Evolutionary conservation across 2,329 filamentous ascomycete species (phyloP).

Genomic region (Ilyonectria sp.): DNA sequence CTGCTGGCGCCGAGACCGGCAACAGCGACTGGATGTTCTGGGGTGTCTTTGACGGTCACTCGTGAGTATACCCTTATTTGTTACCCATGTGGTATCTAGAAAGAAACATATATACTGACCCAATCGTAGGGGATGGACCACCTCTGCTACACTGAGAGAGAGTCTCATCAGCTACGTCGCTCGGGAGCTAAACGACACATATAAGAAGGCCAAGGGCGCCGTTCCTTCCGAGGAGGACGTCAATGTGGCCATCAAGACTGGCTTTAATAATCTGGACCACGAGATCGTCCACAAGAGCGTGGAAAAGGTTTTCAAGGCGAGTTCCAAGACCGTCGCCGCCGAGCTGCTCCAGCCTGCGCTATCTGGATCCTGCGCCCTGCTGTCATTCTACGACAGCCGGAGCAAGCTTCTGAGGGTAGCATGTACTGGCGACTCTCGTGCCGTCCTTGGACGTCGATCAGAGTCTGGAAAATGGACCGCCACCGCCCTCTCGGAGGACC

Average conservation of each 20-base stretch:
- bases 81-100: conserved; percentile 1
- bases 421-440: conserved; percentile 96
- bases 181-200: conserved; percentile 91
- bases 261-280: conserved; percentile 89
- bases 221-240: conserved; percentile 84
- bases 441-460: conserved; percentile 87
- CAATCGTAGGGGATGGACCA: conserved; percentile 88
- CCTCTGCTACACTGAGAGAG: conserved; percentile 94
- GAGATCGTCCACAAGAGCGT: conserved; percentile 97
- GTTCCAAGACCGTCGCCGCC: conserved; percentile 91
- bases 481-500: conserved; percentile 90
- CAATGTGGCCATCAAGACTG: conserved; percentile 91
- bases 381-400: conserved; percentile 95
- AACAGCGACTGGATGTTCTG: conserved; percentile 99
- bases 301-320: conserved; percentile 89
- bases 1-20: conserved; percentile 58
- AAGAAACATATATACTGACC: conserved; percentile 25
- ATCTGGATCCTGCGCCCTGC: conserved; percentile 95
- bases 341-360: conserved; percentile 93
- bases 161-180: conserved; percentile 93
- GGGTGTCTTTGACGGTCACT: conserved; percentile 98
- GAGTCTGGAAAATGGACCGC: conserved; percentile 92
- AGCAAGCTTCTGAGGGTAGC: conserved; percentile 93
- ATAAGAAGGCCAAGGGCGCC: conserved; percentile 78
- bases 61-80: conserved; percentile 67